Evolutionary conservation across 1,284 basidiomycete genomes (phyloP).

Genomic region (Xerocomus minutiporus): DNA sequence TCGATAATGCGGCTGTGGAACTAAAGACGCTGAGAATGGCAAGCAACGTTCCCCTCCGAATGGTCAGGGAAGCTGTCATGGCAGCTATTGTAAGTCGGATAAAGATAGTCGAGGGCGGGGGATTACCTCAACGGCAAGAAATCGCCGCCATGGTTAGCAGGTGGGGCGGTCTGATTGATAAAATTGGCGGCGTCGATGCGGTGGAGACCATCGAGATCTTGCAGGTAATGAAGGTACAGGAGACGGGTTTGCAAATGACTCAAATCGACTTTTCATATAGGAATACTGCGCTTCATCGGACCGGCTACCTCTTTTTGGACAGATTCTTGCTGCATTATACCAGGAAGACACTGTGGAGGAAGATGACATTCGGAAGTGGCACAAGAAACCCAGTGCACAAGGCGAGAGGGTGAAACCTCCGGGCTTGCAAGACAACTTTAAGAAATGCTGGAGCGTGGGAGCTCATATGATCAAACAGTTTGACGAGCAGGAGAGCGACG

Average conservation of each 20-base stretch:
- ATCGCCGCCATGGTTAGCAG: constrained; percentile 56
- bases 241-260: constrained; percentile 2
- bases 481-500: constrained; percentile 65
- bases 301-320: constrained; percentile 65
- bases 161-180: constrained; percentile 71
- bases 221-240: constrained; percentile 47
- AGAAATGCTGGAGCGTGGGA: constrained; percentile 70
- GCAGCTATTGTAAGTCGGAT: constrained; percentile 68
- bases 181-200: constrained; percentile 71
- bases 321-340: constrained; percentile 70
- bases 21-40: constrained; percentile 94
- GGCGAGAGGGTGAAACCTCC: constrained; percentile 45
- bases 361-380: constrained; percentile 73
- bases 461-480: constrained; percentile 72
- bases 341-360: constrained; percentile 77
- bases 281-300: constrained; percentile 59
- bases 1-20: constrained; percentile 89
- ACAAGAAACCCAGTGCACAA: constrained; percentile 46
- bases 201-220: constrained; percentile 68
- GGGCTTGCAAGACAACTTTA: constrained; percentile 47
- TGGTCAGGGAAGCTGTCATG: constrained; percentile 77
- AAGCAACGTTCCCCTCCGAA: constrained; percentile 76
- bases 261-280: constrained; percentile 32
- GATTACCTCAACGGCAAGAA: constrained; percentile 53
- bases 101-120: constrained; percentile 49